phyloP scores from a whole-genome alignment of 2,329 filamentous ascomycete genomes.

The Arthrinium phaeospermum region DNA sequence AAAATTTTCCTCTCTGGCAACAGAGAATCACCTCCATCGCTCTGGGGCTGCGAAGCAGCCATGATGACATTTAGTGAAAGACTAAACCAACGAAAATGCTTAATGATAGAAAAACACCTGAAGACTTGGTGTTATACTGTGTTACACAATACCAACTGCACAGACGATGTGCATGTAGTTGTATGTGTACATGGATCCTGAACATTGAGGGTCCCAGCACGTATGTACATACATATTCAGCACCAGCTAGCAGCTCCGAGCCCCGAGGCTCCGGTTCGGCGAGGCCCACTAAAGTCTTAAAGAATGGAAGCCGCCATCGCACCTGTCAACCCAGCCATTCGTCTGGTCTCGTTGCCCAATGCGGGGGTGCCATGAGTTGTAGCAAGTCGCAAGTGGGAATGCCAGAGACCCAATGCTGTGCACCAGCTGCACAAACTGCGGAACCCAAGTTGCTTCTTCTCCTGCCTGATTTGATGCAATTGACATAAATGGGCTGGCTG shows the following conservation, averaged over 20 bases:
- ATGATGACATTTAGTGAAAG: not conserved
- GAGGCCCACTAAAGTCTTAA: constrained; percentile 3
- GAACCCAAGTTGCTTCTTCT: constrained; percentile 9
- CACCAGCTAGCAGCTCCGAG: not conserved
- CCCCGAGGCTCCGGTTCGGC: constrained; percentile 10
- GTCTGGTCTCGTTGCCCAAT: constrained; percentile 7
- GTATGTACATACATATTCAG: too few relatives aligned
- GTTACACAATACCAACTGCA: not conserved
- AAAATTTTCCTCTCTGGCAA: constrained; percentile 55
- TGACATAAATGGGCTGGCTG: not conserved
- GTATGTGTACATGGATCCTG: not conserved
- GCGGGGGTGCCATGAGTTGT: constrained; percentile 12
- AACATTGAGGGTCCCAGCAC: not conserved
- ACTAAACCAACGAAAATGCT: not conserved
- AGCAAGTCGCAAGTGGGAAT: constrained; percentile 6
- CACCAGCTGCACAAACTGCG: not conserved
- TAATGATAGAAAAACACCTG: not conserved
- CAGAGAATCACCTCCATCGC: constrained; percentile 31
- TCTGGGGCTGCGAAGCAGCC: not conserved
- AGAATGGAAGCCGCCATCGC: constrained; percentile 7
- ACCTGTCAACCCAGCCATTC: constrained; percentile 16
- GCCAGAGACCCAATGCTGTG: not conserved
- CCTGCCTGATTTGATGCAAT: not conserved
- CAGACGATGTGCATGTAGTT: not conserved
- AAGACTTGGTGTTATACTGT: not conserved